These are phyloP conservation scores for Spathaspora boniae DNA, from an alignment of 805 yeast genomes.

Conservation along the genomic window DNA sequence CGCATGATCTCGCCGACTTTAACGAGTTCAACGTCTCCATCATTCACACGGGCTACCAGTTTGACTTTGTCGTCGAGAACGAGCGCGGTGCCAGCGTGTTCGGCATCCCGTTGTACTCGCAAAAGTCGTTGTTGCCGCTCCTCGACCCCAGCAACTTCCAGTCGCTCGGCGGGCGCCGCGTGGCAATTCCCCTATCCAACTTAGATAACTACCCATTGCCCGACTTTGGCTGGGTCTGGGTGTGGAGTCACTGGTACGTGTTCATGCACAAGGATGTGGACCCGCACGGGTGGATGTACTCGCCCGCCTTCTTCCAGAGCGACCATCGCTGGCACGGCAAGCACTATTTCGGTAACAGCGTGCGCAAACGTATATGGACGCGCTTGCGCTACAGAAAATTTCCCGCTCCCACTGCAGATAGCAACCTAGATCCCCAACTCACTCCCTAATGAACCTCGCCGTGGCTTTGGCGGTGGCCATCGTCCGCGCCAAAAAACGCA, in stretches of 20 bases:
- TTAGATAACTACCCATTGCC: constrained; percentile 46
- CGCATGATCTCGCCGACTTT: constrained; percentile 4
- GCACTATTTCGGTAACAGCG: constrained; percentile 54
- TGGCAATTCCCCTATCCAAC: constrained; percentile 26
- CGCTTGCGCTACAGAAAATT: constrained; percentile 26
- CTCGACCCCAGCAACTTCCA: constrained; percentile 52
- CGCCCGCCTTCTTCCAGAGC: constrained; percentile 47
- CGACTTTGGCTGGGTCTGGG: constrained; percentile 62
- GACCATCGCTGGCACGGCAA: constrained; percentile 59
- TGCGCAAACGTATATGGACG: constrained; percentile 66
- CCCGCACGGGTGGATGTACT: constrained; percentile 82
- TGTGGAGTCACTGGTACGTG: constrained; percentile 70
- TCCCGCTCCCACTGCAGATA: too few species aligned
- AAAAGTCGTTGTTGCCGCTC: constrained; percentile 43
- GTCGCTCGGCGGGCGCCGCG: constrained; percentile 37
- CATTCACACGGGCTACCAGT: constrained; percentile 7
- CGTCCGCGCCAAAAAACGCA: not conserved
- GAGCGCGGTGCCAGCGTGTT: constrained; percentile 52
- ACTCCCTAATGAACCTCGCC: constrained; percentile 2
- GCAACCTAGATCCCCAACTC: too few species aligned
- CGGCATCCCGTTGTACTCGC: constrained; percentile 49
- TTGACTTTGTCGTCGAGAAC: constrained; percentile 49
- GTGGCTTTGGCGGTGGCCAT: constrained; percentile 6
- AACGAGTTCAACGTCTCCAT: constrained; percentile 6
- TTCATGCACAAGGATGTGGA: constrained; percentile 70